These are phyloP conservation scores for Beauveria sp. DNA, from an alignment of 2,329 filamentous ascomycete species.

Conservation along the genomic window DNA sequence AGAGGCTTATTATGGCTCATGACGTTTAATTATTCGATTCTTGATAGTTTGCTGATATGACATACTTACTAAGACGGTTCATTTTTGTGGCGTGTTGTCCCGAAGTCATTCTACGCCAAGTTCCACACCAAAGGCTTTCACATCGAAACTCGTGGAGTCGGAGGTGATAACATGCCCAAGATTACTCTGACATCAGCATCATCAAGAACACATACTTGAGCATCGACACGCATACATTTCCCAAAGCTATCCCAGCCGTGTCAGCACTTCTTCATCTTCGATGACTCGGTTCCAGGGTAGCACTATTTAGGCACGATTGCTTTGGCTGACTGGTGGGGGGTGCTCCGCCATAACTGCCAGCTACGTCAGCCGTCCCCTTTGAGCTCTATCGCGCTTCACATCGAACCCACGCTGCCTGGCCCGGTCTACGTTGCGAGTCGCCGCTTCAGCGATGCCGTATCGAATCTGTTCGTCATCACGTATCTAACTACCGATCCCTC, in stretches of 20 bases:
- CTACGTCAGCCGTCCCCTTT: slow-evolving; percentile 9
- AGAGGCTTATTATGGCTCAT: too few relatives aligned
- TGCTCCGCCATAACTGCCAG: not conserved
- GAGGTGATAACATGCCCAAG: too few relatives aligned
- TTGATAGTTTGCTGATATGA: too few relatives aligned
- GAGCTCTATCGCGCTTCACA: not conserved
- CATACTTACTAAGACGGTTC: too few relatives aligned
- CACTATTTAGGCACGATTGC: not conserved
- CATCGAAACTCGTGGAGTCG: too few relatives aligned
- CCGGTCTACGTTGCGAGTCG: not conserved
- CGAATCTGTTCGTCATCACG: not conserved
- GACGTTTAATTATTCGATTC: too few relatives aligned
- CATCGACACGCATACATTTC: not conserved
- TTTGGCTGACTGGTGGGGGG: not conserved
- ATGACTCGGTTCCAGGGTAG: not conserved
- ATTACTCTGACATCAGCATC: too few relatives aligned
- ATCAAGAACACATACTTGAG: too few relatives aligned
- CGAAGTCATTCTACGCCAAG: too few relatives aligned
- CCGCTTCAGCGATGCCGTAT: slow-evolving; percentile 4
- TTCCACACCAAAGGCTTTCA: too few relatives aligned
- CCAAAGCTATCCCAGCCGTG: too few relatives aligned
- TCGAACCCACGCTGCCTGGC: not conserved
- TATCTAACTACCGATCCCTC: not conserved
- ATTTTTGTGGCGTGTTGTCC: too few relatives aligned
- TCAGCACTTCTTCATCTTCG: not conserved